Base-by-base conservation (phyloP, 495 filamentous ascomycete species). In the Annulohypoxylon stygium region DNA sequence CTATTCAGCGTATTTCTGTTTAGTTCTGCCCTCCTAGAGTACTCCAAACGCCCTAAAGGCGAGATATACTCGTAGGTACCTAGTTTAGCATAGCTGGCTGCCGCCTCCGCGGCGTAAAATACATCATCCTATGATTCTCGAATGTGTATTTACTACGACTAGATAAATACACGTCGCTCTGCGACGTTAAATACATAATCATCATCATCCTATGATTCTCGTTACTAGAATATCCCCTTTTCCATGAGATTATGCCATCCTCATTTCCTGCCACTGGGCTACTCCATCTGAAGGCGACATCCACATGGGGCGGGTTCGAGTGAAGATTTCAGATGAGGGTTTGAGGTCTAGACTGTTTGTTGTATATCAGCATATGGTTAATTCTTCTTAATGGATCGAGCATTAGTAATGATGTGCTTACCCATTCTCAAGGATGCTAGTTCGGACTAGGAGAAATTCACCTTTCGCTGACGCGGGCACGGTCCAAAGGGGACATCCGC, bases 381-480 rank as follows among this genome's bases (percentile, higher is more conserved):
- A n/a, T 14, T n/a, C 9, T 3, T 33, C 11, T 8, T 7, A 5
- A 9, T 36, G 8, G 10, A 11, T 55, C 25, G 14, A 16, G 51
- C 20, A 34, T 5, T 39, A 9, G 2, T 34, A 5, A 4, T n/a
- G 8, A 34, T 55, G 2, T 34, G 6, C 51, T 10, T 36, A 55
- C 51, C 51, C 51, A 36, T 55, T 55, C 10, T 55, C 51, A 55
- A 55, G 51, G 33, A 55, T 55, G 30, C 51, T 55, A 34, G 26
- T 34, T 14, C 51, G 34, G 30, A 55, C n/a, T 12, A 55, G 12
- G 2, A 55, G 9, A 55, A 55, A 34, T 6, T 34, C 26, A 16
- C 51, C 51, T 34, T 34, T 33, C 14, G 51, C 25, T 6, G 51
- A 34, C 51, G 11, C 51, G 16, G 51, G 51, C 11, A 55, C 51